These are phyloP conservation scores for Dichotomopilus funicola DNA, from an alignment of 2,329 filamentous ascomycete species.

Conservation along the genomic window DNA sequence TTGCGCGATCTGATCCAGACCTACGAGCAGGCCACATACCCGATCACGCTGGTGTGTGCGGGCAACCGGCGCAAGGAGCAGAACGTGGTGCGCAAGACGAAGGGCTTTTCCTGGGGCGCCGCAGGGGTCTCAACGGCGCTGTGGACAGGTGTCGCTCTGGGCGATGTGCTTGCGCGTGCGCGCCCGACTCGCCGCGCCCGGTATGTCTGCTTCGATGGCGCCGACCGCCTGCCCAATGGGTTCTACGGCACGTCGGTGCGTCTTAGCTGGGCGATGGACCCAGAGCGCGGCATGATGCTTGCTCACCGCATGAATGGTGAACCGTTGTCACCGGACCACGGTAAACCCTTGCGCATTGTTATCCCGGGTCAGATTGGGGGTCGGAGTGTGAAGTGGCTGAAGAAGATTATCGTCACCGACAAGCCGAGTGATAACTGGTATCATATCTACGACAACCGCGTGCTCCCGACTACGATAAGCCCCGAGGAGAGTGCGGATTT, in stretches of 20 bases:
- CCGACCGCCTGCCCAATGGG: slow-evolving; percentile 81
- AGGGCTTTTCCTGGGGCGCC: slow-evolving; percentile 90
- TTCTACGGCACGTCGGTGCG: slow-evolving; percentile 85
- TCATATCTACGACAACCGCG: slow-evolving; percentile 88
- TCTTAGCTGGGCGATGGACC: slow-evolving; percentile 80
- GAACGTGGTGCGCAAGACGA: slow-evolving; percentile 82
- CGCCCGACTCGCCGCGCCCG: slow-evolving; percentile 62
- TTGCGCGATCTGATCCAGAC: slow-evolving; percentile 65
- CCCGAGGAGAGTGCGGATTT: slow-evolving; percentile 73
- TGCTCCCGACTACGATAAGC: slow-evolving; percentile 78
- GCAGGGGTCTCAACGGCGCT: slow-evolving; percentile 81
- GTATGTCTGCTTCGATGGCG: slow-evolving; percentile 88
- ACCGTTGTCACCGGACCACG: slow-evolving; percentile 72
- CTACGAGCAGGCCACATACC: slow-evolving; percentile 77
- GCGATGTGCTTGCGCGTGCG: slow-evolving; percentile 62
- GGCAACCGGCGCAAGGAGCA: slow-evolving; percentile 91
- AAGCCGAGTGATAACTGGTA: slow-evolving; percentile 89
- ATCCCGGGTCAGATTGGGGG: slow-evolving; percentile 90
- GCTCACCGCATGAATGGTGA: slow-evolving; percentile 90
- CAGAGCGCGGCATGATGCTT: slow-evolving; percentile 76
- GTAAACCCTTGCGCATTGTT: slow-evolving; percentile 72
- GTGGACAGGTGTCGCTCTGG: slow-evolving; percentile 76
- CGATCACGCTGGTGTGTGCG: slow-evolving; percentile 84
- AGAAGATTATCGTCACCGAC: slow-evolving; percentile 69
- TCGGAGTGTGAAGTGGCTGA: slow-evolving; percentile 89